phyloP scores from a whole-genome alignment of 1,284 basidiomycete species.

The Mixia osmundae region DNA sequence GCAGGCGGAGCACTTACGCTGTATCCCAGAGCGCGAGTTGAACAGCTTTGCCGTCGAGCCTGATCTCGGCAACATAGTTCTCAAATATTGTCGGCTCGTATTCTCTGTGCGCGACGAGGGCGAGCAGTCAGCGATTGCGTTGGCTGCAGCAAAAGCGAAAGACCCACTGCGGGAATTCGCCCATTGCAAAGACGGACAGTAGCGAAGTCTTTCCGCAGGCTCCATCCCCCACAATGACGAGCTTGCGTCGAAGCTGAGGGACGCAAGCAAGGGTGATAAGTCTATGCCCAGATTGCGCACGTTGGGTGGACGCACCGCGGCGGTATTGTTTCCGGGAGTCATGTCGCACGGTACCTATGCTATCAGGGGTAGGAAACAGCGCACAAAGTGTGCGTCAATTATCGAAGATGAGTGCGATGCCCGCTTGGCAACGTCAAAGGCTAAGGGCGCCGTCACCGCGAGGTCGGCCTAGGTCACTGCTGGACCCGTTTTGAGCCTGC shows the following conservation, averaged over 20 bases:
- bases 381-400: too few species aligned
- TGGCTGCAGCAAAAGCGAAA: not conserved
- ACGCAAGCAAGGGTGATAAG: too few species aligned
- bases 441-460: too few species aligned
- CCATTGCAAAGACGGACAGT: conserved; percentile 71
- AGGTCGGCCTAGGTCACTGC: too few species aligned
- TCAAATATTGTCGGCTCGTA: conserved; percentile 20
- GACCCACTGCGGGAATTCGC: conserved; percentile 72
- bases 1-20: conserved; percentile 37
- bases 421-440: too few species aligned
- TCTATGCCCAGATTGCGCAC: too few species aligned
- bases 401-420: too few species aligned
- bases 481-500: too few species aligned
- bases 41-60: conserved; percentile 86
- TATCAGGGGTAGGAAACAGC: too few species aligned
- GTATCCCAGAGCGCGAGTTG: conserved; percentile 94
- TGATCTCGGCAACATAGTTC: conserved; percentile 95
- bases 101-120: conserved; percentile 2
- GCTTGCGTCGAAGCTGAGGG: conserved; percentile 57
- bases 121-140: not conserved
- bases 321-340: too few species aligned
- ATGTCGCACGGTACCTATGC: too few species aligned
- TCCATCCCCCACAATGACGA: conserved; percentile 87
- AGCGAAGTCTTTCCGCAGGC: conserved; percentile 39
- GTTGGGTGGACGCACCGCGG: too few species aligned